phyloP scores from a whole-genome alignment of 192 early-diverging fungal species.

The Dispira simplex region DNA sequence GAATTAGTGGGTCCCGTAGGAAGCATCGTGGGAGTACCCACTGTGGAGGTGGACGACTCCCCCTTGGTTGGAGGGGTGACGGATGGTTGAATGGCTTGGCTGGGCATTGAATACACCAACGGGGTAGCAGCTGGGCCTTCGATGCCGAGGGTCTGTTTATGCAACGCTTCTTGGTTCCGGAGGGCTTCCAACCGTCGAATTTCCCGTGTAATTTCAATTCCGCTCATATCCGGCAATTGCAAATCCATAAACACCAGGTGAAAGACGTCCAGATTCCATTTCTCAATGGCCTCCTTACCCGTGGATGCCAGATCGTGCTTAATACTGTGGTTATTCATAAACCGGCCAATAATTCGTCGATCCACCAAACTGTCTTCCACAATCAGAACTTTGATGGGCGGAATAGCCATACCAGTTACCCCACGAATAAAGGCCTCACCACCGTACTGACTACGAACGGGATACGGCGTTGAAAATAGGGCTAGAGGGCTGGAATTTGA shows the following conservation, averaged over 20 bases:
- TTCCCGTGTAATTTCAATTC: constrained; percentile 43
- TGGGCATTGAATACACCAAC: not conserved
- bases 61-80: not conserved
- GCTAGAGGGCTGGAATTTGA: not conserved
- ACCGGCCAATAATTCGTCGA: constrained; percentile 51
- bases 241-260: constrained; percentile 62
- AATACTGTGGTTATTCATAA: constrained; percentile 53
- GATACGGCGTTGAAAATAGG: not conserved
- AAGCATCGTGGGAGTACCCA: not conserved
- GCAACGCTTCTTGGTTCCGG: constrained; percentile 9
- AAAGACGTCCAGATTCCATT: constrained; percentile 50
- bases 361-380: constrained; percentile 74
- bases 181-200: constrained; percentile 40
- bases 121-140: constrained; percentile 6
- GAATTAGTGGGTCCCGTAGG: constrained; percentile 18
- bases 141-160: not conserved
- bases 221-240: constrained; percentile 55
- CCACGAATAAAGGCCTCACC: not conserved
- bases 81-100: not conserved
- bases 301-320: constrained; percentile 60
- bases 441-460: not conserved
- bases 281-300: constrained; percentile 66
- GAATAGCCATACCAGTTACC: not conserved
- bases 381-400: constrained; percentile 49
- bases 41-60: not conserved